Percentiles rank a stretch among this genome's conserved stretches.
Evolutionary conservation across 257 asterid species (phyloP).

Genomic region (Jacaranda copaia): DNA sequence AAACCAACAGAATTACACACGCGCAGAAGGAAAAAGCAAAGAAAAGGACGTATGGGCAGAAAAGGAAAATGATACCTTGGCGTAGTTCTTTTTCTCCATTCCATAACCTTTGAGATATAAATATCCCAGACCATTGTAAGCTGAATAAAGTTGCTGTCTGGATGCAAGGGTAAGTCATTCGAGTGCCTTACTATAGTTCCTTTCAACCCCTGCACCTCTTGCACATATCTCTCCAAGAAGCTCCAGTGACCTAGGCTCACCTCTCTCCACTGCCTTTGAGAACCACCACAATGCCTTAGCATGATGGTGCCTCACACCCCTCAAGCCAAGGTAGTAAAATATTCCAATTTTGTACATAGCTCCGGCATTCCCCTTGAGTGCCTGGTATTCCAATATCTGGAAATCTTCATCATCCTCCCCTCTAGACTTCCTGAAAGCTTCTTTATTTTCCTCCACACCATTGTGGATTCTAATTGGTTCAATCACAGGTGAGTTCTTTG

Average conservation of each 20-base stretch:
- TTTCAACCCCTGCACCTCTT: slow-evolving; percentile 95
- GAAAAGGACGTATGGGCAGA: background rate
- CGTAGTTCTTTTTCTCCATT: slow-evolving; percentile 85
- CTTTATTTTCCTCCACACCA: slow-evolving; percentile 97
- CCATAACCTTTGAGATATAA: slow-evolving; percentile 95
- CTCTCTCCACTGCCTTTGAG: slow-evolving; percentile 88
- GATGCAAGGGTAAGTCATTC: slow-evolving; percentile 97
- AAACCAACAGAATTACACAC: background rate
- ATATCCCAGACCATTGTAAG: slow-evolving; percentile 98
- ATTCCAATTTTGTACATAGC: slow-evolving; percentile 95
- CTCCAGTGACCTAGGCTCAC: slow-evolving; percentile 97
- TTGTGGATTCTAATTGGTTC: slow-evolving; percentile 95
- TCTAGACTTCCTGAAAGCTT: slow-evolving; percentile 89
- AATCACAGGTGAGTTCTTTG: slow-evolving; percentile 91
- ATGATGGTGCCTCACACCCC: slow-evolving; percentile 93
- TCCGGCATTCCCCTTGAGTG: slow-evolving; percentile 92
- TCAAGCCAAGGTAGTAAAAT: slow-evolving; percentile 91
- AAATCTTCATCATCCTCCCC: slow-evolving; percentile 99
- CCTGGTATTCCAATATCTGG: slow-evolving; percentile 95
- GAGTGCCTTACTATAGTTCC: slow-evolving; percentile 89
- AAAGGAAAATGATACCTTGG: slow-evolving; percentile 57
- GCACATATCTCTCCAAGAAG: slow-evolving; percentile 98
- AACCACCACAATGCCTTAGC: slow-evolving; percentile 91
- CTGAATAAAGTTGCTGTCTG: slow-evolving; percentile 83
- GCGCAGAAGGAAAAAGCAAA: background rate